Evolutionary conservation across 139 green algal genomes (phyloP), one percentile per base, ranked within the genome.

Genomic region (Edaphochlamys debaryana): DNA sequence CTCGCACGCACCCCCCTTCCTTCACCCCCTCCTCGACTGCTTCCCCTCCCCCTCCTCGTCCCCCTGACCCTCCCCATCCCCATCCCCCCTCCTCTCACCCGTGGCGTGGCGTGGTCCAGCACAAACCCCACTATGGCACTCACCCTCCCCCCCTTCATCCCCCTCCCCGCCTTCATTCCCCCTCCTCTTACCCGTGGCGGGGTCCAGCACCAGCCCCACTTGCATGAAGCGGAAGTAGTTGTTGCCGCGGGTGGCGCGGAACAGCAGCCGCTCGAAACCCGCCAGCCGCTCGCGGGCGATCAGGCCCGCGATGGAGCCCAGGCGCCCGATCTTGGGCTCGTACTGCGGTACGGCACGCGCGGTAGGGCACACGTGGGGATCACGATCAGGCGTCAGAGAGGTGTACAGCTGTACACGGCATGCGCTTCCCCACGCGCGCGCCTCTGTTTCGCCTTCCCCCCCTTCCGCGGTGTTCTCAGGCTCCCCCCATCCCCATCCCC

Each of bases 201-300:
- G 95, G 86, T 99, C 97, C 63, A 79, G 86, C 48, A 95, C 81
- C 29, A 63, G 79, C 15, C 93, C 92, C 52, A 98, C 87, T 29
- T 79, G n/a, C 20, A 89, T 88, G 64, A 87, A 79, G 77, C 95
- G 93, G 52, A 99, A 92, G 87, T 97, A 99, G 94, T 99, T 97
- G 92, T 99, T 99, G 75, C 97, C 97, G n/a, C 97, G 93, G 2
- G 97, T 99, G 52, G 97, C 97, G 27, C 97, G 90, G 92, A 99
- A 99, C 42, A 99, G 93, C 79, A 99, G 92, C 34, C 97, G 91
- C 90, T 99, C 97, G 86, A 99, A 99, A 23, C 91, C 79, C 0
- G 86, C 72, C 40, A 98, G 84, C 85, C 97, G 97, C 60, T 97
- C 94, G 74, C 96, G 90, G 0, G 81, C 68, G 32, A 98, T 93